Evolutionary conservation across 352 stramenopile genomes (phyloP).

Genomic region (Pythium brassicae): DNA sequence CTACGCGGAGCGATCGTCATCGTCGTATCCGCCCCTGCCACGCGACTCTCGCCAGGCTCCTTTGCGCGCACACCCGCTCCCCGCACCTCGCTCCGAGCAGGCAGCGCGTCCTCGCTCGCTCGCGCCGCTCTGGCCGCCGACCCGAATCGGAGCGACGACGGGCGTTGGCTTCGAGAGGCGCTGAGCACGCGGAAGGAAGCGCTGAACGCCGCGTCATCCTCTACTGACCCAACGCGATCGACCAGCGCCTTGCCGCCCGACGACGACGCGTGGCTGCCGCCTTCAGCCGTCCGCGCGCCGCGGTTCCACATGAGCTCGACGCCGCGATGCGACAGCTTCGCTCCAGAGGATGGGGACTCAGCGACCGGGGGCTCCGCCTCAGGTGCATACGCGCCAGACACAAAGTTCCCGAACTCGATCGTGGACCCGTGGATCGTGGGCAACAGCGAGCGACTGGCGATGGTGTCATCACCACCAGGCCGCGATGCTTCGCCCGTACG

Average conservation of each 20-base stretch:
- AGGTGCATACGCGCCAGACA: neutral
- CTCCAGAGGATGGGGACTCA: neutral
- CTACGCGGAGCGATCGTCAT: no score
- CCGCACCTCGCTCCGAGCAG: neutral
- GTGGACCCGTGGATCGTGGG: conserved; percentile 21
- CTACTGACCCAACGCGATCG: conserved; percentile 22
- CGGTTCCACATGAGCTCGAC: conserved; percentile 56
- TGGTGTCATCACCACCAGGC: neutral
- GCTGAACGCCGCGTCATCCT: conserved; percentile 29
- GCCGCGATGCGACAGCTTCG: neutral
- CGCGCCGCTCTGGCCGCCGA: neutral
- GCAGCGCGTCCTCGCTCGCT: neutral
- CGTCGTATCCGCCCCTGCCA: no score
- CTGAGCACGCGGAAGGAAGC: conserved; percentile 28
- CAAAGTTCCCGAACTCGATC: conserved; percentile 40
- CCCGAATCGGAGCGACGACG: conserved; percentile 5
- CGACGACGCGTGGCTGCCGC: neutral
- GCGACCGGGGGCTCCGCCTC: no score
- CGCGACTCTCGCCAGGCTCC: no score
- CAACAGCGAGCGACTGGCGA: conserved; percentile 1
- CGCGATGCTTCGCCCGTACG: neutral
- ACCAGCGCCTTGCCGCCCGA: conserved; percentile 1
- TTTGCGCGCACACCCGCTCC: no score
- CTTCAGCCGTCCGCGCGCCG: conserved; percentile 9
- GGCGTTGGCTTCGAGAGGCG: conserved; percentile 16